Evolutionary conservation across 1,284 basidiomycete genomes (phyloP).

Genomic region (Acaromyces ingoldii): DNA sequence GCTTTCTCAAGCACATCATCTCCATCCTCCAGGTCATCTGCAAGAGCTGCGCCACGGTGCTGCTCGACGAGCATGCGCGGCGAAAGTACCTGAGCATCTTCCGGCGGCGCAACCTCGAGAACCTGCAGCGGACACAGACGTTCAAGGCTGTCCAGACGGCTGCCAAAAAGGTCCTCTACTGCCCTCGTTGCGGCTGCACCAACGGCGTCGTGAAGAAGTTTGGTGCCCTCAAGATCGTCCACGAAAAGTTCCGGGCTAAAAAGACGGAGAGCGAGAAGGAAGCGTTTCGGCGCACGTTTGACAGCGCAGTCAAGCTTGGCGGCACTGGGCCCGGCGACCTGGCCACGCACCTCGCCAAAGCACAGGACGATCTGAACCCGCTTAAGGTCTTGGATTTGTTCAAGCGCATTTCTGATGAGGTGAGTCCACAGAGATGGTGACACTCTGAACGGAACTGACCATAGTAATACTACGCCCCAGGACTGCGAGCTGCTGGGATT

Average conservation of each 20-base stretch:
- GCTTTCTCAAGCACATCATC: slow-evolving; percentile 94
- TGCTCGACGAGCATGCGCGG: slow-evolving; percentile 84
- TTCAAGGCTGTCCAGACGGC: slow-evolving; percentile 82
- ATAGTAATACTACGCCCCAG: slow-evolving; percentile 51
- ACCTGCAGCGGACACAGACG: slow-evolving; percentile 78
- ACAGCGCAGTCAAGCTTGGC: slow-evolving; percentile 64
- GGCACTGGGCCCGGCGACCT: slow-evolving; percentile 61
- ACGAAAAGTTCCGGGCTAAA: slow-evolving; percentile 94
- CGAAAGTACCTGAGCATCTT: slow-evolving; percentile 80
- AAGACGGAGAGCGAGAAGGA: slow-evolving; percentile 86
- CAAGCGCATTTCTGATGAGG: slow-evolving; percentile 76
- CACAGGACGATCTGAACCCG: slow-evolving; percentile 91
- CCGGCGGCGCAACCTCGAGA: slow-evolving; percentile 83
- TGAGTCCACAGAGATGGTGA: slow-evolving; percentile 9
- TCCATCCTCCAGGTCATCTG: slow-evolving; percentile 74
- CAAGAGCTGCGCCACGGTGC: slow-evolving; percentile 78
- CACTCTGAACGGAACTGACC: slow-evolving; percentile 1
- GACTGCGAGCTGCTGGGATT: slow-evolving; percentile 93
- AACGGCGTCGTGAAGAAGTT: slow-evolving; percentile 98
- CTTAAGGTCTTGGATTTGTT: slow-evolving; percentile 91
- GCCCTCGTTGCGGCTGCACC: slow-evolving; percentile 84
- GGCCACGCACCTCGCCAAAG: slow-evolving; percentile 77
- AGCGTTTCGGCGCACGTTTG: slow-evolving; percentile 79
- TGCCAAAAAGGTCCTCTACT: slow-evolving; percentile 86
- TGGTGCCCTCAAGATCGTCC: slow-evolving; percentile 88